Evolutionary conservation across 202 grass and related monocot genomes (phyloP).

Genomic region (Digitaria exilis): DNA sequence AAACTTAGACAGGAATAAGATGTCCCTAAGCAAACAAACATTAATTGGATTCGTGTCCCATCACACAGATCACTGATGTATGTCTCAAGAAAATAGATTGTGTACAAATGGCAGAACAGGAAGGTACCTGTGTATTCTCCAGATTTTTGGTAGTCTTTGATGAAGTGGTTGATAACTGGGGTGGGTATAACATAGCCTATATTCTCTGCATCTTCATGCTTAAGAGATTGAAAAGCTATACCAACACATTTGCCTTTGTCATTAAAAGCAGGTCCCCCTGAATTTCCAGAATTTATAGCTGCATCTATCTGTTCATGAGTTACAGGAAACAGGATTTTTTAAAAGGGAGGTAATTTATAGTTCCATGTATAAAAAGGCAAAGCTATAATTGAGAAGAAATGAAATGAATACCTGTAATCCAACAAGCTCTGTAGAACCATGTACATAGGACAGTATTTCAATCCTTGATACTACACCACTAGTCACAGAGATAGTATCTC

Average conservation of each 20-base stretch:
- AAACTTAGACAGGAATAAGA: not conserved
- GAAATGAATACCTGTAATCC: constrained; percentile 76
- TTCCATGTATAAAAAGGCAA: not conserved
- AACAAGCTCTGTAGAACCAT: constrained; percentile 96
- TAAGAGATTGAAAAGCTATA: constrained; percentile 99
- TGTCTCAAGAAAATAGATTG: constrained; percentile 10
- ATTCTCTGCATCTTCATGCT: constrained; percentile 98
- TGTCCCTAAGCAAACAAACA: not conserved
- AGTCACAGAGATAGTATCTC: constrained; percentile 96
- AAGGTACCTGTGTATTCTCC: constrained; percentile 80
- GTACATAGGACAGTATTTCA: constrained; percentile 99
- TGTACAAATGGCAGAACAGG: not conserved
- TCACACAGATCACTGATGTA: constrained; percentile 12
- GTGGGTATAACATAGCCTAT: constrained; percentile 98
- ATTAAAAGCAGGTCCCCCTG: constrained; percentile 93
- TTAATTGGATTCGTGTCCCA: not conserved
- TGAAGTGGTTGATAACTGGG: constrained; percentile 94
- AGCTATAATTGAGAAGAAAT: constrained; percentile 14
- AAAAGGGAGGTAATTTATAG: not conserved
- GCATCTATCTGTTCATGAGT: constrained; percentile 87
- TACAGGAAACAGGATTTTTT: not conserved
- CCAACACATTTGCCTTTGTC: constrained; percentile 88
- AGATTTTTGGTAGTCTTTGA: constrained; percentile 86
- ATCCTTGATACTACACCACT: constrained; percentile 97
- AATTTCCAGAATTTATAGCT: constrained; percentile 99